phyloP scores from a whole-genome alignment of 495 filamentous ascomycete genomes.

The Penicillium silybi region DNA sequence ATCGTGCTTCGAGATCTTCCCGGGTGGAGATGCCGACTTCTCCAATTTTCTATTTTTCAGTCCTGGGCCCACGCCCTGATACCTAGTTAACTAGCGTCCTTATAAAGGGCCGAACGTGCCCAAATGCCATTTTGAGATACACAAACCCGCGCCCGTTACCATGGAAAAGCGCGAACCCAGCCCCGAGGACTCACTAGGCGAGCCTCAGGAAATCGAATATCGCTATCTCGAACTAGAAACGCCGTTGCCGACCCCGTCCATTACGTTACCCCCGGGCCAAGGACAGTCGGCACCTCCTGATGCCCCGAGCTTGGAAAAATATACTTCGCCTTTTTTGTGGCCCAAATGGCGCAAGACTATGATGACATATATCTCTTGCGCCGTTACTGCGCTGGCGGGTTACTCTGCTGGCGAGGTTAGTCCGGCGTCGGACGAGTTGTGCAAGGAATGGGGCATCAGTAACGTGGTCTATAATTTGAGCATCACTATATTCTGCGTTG shows the following conservation, averaged over 20 bases:
- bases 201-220: constrained; percentile 50
- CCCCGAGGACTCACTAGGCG: constrained; percentile 13
- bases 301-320: constrained; percentile 62
- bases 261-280: constrained; percentile 28
- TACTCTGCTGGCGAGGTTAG: constrained; percentile 82
- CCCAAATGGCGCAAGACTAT: constrained; percentile 61
- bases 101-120: constrained; percentile 2
- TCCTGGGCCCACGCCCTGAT: constrained; percentile 4
- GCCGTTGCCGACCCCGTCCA: constrained; percentile 54
- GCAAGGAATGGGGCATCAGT: constrained; percentile 57
- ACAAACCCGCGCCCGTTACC: constrained; percentile 6
- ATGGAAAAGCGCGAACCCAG: constrained; percentile 17
- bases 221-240: constrained; percentile 75
- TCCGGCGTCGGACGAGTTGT: constrained; percentile 60
- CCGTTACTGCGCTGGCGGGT: constrained; percentile 72
- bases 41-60: constrained; percentile 12
- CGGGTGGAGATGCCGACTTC: constrained; percentile 11
- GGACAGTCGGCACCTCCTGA: constrained; percentile 44
- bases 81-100: not conserved
- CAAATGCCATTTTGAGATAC: not conserved
- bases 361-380: constrained; percentile 70
- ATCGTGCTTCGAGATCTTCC: too few relatives aligned
- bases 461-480: constrained; percentile 65
- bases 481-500: constrained; percentile 77
- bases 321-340: constrained; percentile 73